A percentile compares a stretch with the other conserved stretches of the same genome.
These are phyloP conservation scores for Dendryphion nanum DNA, from an alignment of 2,329 filamentous ascomycete genomes.

Conservation along the genomic window DNA sequence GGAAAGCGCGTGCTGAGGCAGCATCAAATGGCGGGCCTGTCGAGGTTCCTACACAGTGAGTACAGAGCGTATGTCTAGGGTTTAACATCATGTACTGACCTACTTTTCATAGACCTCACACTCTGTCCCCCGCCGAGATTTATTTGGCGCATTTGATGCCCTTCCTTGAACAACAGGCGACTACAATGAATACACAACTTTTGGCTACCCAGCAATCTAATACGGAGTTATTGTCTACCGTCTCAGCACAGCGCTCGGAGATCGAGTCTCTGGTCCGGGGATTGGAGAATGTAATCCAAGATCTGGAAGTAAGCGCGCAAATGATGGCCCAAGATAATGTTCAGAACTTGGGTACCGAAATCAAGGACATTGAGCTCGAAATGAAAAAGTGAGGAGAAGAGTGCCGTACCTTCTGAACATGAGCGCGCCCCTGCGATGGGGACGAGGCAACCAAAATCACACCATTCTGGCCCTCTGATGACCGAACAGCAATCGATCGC, in stretches of 20 bases:
- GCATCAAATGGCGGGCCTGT: constrained; percentile 36
- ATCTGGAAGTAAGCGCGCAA: constrained; percentile 53
- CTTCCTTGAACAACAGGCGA: constrained; percentile 52
- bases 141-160: constrained; percentile 60
- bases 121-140: constrained; percentile 55
- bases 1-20: constrained; percentile 47
- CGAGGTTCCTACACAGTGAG: constrained; percentile 47
- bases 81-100: constrained; percentile 8
- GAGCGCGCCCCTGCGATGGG: no score
- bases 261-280: constrained; percentile 55
- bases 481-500: no score
- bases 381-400: constrained; percentile 28
- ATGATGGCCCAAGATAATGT: constrained; percentile 41
- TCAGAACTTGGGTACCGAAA: constrained; percentile 34
- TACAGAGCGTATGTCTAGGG: constrained; percentile 10
- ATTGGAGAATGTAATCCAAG: constrained; percentile 56
- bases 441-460: no score
- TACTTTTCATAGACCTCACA: constrained; percentile 51
- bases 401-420: no score
- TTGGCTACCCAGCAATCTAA: constrained; percentile 54
- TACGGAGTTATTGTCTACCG: constrained; percentile 49
- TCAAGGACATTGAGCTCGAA: constrained; percentile 33
- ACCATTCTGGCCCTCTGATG: no score
- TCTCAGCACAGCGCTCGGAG: constrained; percentile 56
- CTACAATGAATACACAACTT: constrained; percentile 51